phyloP scores from a whole-genome alignment of 441 rosid species.

The Lepidium campestre region DNA sequence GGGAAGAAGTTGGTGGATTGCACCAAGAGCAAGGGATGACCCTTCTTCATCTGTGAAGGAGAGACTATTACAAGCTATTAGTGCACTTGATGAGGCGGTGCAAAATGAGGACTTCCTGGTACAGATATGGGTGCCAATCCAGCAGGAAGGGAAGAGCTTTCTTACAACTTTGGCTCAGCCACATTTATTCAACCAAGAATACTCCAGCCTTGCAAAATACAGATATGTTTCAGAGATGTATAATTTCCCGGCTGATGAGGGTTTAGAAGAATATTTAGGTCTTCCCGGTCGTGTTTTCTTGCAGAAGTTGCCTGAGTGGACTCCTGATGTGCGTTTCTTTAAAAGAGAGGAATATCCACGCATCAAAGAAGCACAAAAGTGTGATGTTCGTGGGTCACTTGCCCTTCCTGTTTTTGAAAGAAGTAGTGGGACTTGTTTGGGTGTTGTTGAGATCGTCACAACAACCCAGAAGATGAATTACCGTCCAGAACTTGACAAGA shows the following conservation, averaged over 20 bases:
- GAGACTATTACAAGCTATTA: slow-evolving; percentile 54
- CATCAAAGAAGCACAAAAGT: slow-evolving; percentile 43
- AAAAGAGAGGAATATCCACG: slow-evolving; percentile 64
- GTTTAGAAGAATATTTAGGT: slow-evolving; percentile 45
- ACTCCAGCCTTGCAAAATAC: slow-evolving; percentile 51
- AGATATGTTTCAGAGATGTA: slow-evolving; percentile 51
- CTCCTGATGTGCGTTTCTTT: slow-evolving; percentile 84
- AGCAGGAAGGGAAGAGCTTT: slow-evolving; percentile 55
- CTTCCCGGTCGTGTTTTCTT: slow-evolving; percentile 77
- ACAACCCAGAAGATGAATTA: slow-evolving; percentile 64
- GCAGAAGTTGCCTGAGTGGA: slow-evolving; percentile 76
- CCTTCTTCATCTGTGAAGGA: slow-evolving; percentile 45
- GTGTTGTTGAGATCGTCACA: slow-evolving; percentile 85
- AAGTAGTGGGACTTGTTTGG: slow-evolving; percentile 69
- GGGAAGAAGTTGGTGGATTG: slow-evolving; percentile 62
- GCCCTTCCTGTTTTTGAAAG: slow-evolving; percentile 62
- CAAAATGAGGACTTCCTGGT: slow-evolving; percentile 55
- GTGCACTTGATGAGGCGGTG: slow-evolving; percentile 44
- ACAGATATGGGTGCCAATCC: slow-evolving; percentile 85
- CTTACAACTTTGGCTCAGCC: slow-evolving; percentile 86
- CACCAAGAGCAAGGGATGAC: slow-evolving; percentile 32
- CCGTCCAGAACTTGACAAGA: slow-evolving; percentile 60
- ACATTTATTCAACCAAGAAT: slow-evolving; percentile 37
- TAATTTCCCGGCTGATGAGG: slow-evolving; percentile 60
- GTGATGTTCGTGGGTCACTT: slow-evolving; percentile 61